Evolutionary conservation across 176 grass and related monocot genomes (phyloP).

Genomic region (Chloris gayana): DNA sequence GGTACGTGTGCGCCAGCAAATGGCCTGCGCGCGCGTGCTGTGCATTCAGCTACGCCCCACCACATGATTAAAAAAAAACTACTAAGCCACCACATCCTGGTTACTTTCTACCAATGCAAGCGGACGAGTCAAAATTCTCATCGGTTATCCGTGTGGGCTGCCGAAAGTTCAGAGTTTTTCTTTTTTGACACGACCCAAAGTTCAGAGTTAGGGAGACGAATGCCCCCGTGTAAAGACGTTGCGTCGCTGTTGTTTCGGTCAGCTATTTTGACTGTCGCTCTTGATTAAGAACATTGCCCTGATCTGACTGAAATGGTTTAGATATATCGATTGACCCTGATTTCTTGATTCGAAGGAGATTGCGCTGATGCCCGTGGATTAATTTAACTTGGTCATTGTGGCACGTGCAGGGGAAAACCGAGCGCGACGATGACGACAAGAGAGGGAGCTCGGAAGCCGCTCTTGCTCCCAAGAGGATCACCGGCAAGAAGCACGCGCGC

Average conservation of each 20-base stretch:
- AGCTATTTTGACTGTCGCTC: neutral
- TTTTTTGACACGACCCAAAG: neutral
- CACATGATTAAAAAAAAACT: neutral
- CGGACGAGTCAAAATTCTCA: neutral
- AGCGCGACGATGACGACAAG: neutral
- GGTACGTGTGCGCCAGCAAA: neutral
- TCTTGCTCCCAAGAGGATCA: constrained; percentile 37
- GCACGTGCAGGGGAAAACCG: constrained; percentile 30
- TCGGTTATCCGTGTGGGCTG: neutral
- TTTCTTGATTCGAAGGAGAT: neutral
- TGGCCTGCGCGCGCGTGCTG: neutral
- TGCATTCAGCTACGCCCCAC: neutral
- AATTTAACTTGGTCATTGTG: neutral
- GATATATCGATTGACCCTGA: neutral
- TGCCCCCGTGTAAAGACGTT: neutral
- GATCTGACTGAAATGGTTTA: neutral
- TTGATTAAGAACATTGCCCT: neutral
- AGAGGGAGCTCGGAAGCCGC: constrained; percentile 42
- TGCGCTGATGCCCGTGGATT: neutral
- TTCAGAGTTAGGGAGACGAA: neutral
- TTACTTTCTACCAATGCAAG: neutral
- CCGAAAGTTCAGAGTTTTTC: neutral
- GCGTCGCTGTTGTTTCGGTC: neutral
- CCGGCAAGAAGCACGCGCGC: constrained; percentile 48
- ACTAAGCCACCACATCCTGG: too few species aligned